A percentile compares a stretch with the other conserved stretches of the same genome.
Evolutionary conservation across 441 rosid species (phyloP).

Genomic region (Dalechampia spathulata): DNA sequence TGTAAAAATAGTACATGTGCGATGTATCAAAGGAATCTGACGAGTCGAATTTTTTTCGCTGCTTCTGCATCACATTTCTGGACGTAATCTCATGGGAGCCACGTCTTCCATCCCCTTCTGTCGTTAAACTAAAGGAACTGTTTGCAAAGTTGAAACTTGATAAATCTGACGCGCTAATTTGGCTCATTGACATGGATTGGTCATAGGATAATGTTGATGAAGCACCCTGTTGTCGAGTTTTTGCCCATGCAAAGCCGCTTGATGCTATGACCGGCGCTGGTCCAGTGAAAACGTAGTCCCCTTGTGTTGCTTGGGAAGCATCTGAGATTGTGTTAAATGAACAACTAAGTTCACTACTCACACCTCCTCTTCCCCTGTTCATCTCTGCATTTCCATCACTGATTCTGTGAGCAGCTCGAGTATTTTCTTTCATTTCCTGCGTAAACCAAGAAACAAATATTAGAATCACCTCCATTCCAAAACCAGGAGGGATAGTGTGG

Average conservation of each 20-base stretch:
- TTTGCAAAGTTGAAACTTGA: constrained; percentile 46
- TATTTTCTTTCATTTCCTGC: constrained; percentile 29
- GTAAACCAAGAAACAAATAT: constrained; percentile 8
- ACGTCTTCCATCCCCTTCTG: constrained; percentile 19
- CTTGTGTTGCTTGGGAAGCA: constrained; percentile 27
- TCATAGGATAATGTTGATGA: constrained; percentile 43
- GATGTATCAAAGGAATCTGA: constrained; percentile 32
- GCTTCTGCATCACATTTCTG: constrained; percentile 9
- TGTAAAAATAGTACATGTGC: constrained; percentile 22
- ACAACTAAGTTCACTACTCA: constrained; percentile 19
- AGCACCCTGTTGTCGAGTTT: constrained; percentile 46
- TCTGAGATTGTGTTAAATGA: constrained; percentile 36
- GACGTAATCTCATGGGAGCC: not conserved
- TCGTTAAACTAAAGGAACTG: constrained; percentile 20
- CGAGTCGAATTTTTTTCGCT: constrained; percentile 14
- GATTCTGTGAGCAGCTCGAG: constrained; percentile 12
- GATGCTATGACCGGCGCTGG: constrained; percentile 56
- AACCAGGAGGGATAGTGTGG: not conserved
- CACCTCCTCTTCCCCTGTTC: constrained; percentile 23
- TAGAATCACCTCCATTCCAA: constrained; percentile 6
- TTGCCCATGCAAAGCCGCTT: constrained; percentile 74
- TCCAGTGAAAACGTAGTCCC: constrained; percentile 33
- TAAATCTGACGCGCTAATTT: constrained; percentile 40
- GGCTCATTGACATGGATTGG: constrained; percentile 43
- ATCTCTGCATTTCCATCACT: constrained; percentile 1